These are phyloP conservation scores for Fagopyrum esculentum DNA, from an alignment of 148 eudicot genomes.

Conservation along the genomic window DNA sequence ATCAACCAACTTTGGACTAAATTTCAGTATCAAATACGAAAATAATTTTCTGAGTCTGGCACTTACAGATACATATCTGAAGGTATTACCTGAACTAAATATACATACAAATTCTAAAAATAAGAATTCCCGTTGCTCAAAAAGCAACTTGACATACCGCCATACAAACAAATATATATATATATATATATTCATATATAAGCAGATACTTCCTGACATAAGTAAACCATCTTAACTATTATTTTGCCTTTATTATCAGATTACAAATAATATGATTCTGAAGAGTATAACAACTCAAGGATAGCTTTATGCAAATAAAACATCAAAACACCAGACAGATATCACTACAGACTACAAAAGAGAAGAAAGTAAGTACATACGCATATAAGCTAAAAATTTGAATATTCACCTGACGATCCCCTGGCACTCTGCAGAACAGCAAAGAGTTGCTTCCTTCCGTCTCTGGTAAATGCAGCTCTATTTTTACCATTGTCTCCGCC, in stretches of 20 bases:
- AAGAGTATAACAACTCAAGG: background rate
- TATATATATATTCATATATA: background rate
- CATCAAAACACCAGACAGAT: background rate
- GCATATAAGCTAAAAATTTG: background rate
- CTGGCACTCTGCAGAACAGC: conserved; percentile 96
- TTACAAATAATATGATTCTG: background rate
- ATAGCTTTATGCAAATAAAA: background rate
- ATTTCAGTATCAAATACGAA: background rate
- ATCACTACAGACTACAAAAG: background rate
- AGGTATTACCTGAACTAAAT: background rate
- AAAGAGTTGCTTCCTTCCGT: conserved; percentile 94
- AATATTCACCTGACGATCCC: conserved; percentile 86
- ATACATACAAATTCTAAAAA: background rate
- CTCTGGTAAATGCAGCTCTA: conserved; percentile 87
- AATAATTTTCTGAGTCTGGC: background rate
- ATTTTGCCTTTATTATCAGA: background rate
- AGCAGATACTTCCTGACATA: background rate
- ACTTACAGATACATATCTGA: background rate
- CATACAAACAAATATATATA: background rate
- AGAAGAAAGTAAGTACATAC: background rate
- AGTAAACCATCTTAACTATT: background rate
- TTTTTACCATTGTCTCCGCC: conserved; percentile 65
- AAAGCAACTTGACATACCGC: background rate
- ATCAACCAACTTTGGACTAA: background rate
- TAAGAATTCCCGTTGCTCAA: background rate